A percentile compares a stretch with the other conserved stretches of the same genome.
phyloP scores from a whole-genome alignment of 2,329 filamentous ascomycete species.

The Botryotinia convoluta region DNA sequence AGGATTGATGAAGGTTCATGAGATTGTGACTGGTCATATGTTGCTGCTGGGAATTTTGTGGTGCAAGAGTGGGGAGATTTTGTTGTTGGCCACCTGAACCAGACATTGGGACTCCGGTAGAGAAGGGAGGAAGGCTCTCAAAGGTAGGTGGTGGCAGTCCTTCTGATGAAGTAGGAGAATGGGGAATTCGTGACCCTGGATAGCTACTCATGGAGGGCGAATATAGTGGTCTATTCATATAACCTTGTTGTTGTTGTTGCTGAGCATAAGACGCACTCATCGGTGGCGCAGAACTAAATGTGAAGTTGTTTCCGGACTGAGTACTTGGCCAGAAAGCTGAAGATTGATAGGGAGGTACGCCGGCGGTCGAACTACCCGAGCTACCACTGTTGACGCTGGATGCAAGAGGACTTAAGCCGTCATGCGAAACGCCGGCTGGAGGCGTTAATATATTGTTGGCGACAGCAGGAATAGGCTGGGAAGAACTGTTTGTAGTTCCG shows the following conservation, averaged over 20 bases:
- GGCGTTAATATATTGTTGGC: conserved; percentile 44
- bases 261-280: conserved; percentile 35
- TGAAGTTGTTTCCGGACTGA: conserved; percentile 46
- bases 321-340: conserved; percentile 60
- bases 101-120: conserved; percentile 55
- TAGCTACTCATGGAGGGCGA: conserved; percentile 53
- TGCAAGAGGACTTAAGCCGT: conserved; percentile 60
- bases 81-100: conserved; percentile 43
- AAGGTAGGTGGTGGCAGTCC: conserved; percentile 65
- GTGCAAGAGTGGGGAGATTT: conserved; percentile 41
- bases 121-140: conserved; percentile 63
- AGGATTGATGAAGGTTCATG: conserved; percentile 48
- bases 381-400: conserved; percentile 60
- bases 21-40: conserved; percentile 46
- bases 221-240: conserved; percentile 52
- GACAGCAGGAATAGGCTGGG: conserved; percentile 40
- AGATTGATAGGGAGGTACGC: conserved; percentile 55
- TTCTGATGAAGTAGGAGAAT: conserved; percentile 60
- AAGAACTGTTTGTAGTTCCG: conserved; percentile 46
- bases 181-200: conserved; percentile 49
- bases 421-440: conserved; percentile 50
- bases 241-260: conserved; percentile 37
- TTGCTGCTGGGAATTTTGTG: conserved; percentile 38
- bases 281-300: conserved; percentile 51
- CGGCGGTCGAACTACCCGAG: conserved; percentile 56